Conservation (phyloP, 495 filamentous ascomycete genomes). For the Xylaria intraflava region DNA sequence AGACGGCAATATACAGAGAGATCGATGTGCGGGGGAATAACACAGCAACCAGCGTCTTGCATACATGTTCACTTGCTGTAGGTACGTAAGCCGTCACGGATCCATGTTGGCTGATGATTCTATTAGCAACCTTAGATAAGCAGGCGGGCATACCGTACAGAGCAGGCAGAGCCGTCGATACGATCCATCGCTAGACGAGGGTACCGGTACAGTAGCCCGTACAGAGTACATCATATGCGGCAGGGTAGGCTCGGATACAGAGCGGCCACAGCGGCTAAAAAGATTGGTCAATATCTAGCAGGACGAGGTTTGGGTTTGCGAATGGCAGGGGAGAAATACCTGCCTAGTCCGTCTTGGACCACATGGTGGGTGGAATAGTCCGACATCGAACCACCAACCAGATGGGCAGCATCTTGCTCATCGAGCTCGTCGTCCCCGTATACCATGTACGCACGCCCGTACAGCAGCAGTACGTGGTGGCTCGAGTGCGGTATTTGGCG, state of each 20-base stretch:
- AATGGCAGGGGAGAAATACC: neutral
- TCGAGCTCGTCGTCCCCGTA: no score
- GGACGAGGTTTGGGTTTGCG: neutral
- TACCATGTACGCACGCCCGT: neutral
- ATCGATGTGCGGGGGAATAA: neutral
- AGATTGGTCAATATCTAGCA: neutral
- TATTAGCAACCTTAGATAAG: neutral
- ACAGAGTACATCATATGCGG: neutral
- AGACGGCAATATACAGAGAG: neutral
- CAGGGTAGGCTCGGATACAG: neutral
- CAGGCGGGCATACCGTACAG: neutral
- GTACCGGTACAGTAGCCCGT: no score
- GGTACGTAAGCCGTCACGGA: neutral
- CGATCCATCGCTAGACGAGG: neutral
- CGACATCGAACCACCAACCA: conserved; percentile 11
- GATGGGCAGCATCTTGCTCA: neutral
- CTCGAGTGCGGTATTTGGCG: conserved; percentile 11
- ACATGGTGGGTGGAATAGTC: conserved; percentile 1
- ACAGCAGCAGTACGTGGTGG: neutral
- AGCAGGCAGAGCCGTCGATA: neutral
- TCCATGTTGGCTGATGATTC: no score
- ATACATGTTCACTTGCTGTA: neutral
- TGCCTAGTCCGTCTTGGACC: neutral
- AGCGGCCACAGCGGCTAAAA: neutral
- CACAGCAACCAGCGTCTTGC: neutral